These are phyloP conservation scores for Botrytis tulipae DNA, from an alignment of 2,329 filamentous ascomycete genomes.

Conservation along the genomic window DNA sequence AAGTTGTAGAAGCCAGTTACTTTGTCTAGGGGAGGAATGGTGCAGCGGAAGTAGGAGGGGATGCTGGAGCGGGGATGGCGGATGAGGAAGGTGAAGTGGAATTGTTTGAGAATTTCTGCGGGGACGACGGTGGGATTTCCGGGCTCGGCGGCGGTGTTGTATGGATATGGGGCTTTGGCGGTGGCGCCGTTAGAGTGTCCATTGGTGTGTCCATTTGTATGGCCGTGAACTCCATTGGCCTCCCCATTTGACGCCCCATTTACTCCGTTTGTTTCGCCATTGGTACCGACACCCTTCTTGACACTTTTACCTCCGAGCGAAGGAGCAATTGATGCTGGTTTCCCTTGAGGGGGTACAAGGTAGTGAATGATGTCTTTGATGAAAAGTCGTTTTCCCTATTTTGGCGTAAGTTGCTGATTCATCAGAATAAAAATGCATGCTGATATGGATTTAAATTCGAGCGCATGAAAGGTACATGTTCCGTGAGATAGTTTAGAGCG, in stretches of 20 bases:
- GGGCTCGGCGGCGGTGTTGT: constrained; percentile 57
- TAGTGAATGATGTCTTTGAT: constrained; percentile 99
- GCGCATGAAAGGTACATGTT: neutral
- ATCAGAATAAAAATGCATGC: neutral
- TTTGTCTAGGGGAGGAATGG: constrained; percentile 77
- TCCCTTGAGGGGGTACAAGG: constrained; percentile 71
- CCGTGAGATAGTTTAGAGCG: neutral
- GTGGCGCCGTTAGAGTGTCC: constrained; percentile 21
- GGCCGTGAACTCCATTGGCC: constrained; percentile 34
- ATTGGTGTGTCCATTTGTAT: constrained; percentile 31
- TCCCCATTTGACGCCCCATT: constrained; percentile 2
- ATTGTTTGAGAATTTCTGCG: constrained; percentile 67
- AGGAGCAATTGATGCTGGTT: constrained; percentile 69
- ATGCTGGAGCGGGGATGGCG: constrained; percentile 90
- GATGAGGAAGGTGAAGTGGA: constrained; percentile 96
- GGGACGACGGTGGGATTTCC: constrained; percentile 86
- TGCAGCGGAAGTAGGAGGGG: constrained; percentile 93
- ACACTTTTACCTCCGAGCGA: constrained; percentile 54
- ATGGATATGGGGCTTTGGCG: constrained; percentile 49
- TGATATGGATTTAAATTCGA: neutral
- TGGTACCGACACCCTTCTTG: constrained; percentile 39
- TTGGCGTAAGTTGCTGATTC: constrained; percentile 13
- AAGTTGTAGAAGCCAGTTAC: constrained; percentile 85
- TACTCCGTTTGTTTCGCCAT: constrained; percentile 35
- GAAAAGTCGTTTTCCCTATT: constrained; percentile 71